These are phyloP conservation scores for Ceratocystis diversiconidia DNA, from an alignment of 2,329 filamentous ascomycete genomes.

Conservation along the genomic window DNA sequence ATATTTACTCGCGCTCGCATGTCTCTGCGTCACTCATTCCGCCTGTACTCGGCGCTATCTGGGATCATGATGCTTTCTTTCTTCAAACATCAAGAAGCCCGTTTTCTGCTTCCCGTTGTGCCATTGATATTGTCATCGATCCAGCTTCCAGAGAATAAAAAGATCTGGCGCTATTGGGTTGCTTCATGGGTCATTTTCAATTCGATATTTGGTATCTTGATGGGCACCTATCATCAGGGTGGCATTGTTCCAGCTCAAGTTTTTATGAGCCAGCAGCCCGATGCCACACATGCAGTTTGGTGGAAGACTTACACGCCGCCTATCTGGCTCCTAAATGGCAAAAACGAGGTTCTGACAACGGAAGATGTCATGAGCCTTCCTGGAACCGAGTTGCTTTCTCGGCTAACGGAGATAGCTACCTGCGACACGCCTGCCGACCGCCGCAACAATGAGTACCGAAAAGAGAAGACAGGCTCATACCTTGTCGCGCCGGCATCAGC, in stretches of 20 bases:
- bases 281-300: slow-evolving; percentile 59
- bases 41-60: slow-evolving; percentile 59
- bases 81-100: slow-evolving; percentile 67
- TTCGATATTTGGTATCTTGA: slow-evolving; percentile 49
- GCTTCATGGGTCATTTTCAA: slow-evolving; percentile 57
- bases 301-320: slow-evolving; percentile 80
- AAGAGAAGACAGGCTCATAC: slow-evolving; percentile 50
- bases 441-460: slow-evolving; percentile 41
- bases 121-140: slow-evolving; percentile 65
- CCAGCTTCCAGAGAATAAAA: slow-evolving; percentile 44
- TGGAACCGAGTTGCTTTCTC: slow-evolving; percentile 43
- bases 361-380: slow-evolving; percentile 61
- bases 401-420: slow-evolving; percentile 44
- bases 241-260: slow-evolving; percentile 63
- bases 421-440: slow-evolving; percentile 47
- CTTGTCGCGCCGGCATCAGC: slow-evolving; percentile 62
- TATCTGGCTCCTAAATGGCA: slow-evolving; percentile 64
- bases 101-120: slow-evolving; percentile 61
- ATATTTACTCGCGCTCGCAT: slow-evolving; percentile 43
- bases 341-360: slow-evolving; percentile 57
- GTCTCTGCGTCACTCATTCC: slow-evolving; percentile 44
- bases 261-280: slow-evolving; percentile 55
- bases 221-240: slow-evolving; percentile 73
- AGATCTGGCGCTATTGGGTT: slow-evolving; percentile 40
- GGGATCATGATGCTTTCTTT: slow-evolving; percentile 56